Evolutionary conservation across 2,329 filamentous ascomycete species (phyloP), one percentile per base, ranked within the genome.

Genomic region (Calonectria multiphialidica): DNA sequence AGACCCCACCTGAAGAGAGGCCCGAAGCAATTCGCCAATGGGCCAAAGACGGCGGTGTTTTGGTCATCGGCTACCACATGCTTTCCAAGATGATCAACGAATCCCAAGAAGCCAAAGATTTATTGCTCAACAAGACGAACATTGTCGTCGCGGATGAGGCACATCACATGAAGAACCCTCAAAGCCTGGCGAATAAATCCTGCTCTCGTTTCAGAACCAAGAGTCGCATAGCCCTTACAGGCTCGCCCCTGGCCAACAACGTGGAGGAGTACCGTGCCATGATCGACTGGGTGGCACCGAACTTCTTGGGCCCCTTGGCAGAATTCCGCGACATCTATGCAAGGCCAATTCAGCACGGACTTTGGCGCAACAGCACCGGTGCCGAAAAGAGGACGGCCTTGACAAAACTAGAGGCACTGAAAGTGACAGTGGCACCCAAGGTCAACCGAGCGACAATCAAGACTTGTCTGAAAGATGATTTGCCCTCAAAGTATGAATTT

Each of bases 121-220:
- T 90, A 35, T 83, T 98, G 8, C 82, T 91, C 1, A 78, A 92
- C 5, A 85, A 87, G 0, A 91, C 95, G 0, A 93, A 89, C 72
- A 89, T 98, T 55, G 92, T 98, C 25, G 84, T 98, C 63, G 94
- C 93, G 0, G 96, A 98, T 79, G 96, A 98, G 82, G 95, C 95
- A 0, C 96, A 98, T 80, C 86, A 83, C 25, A 84, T 98, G 80
- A 98, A 97, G 82, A 95, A 95, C 73, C 82, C 86, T 0, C 81
- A 80, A 0, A 86, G 92, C 0, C 83, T 86, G 23, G 84, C 93
- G 40, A 86, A 91, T 50, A 75, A 82, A 44, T 87, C 89, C 7
- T 90, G 92, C 23, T 84, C 85, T 2, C 82, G 85, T 13, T 93
- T 98, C 80, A 87, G 82, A 72, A 94, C 95, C 0, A 90, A 86